A percentile compares a stretch with the other conserved stretches of the same genome.
These are phyloP conservation scores for Diaporthe ampelina DNA, from an alignment of 2,329 filamentous ascomycete species.

Conservation along the genomic window DNA sequence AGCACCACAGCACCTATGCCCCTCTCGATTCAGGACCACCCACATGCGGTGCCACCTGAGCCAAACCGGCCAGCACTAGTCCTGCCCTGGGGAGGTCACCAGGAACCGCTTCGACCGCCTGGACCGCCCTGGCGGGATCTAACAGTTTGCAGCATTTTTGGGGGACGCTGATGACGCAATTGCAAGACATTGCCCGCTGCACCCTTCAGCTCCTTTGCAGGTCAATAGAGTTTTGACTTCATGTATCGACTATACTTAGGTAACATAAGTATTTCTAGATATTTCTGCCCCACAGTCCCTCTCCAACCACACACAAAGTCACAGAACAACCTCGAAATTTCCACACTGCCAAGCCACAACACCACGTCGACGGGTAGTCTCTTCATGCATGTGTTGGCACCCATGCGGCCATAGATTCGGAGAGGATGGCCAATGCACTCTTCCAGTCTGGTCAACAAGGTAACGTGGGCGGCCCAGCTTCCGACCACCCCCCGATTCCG, in stretches of 20 bases:
- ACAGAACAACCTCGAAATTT: constrained; percentile 1
- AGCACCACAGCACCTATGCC: too few relatives aligned
- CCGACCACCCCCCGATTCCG: too few relatives aligned
- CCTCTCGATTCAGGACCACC: not conserved
- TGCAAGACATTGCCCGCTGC: not conserved
- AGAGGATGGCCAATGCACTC: too few relatives aligned
- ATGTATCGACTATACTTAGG: not conserved
- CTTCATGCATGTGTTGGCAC: too few relatives aligned
- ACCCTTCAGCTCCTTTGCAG: too few relatives aligned
- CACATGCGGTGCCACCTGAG: constrained; percentile 2
- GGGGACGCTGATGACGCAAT: constrained; percentile 15
- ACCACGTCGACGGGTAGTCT: not conserved
- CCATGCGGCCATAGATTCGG: too few relatives aligned
- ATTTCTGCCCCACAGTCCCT: not conserved
- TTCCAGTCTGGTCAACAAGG: too few relatives aligned
- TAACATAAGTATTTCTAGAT: not conserved
- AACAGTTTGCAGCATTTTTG: constrained; percentile 8
- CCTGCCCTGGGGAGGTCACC: not conserved
- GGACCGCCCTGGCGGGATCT: not conserved
- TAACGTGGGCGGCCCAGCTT: too few relatives aligned
- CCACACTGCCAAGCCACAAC: not conserved
- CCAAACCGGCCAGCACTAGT: not conserved
- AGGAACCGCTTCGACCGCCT: constrained; percentile 4
- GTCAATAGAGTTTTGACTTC: not conserved
- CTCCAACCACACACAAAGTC: not conserved